Base-by-base conservation (phyloP, 2,329 filamentous ascomycete genomes). In the Penicillium concentricum region DNA sequence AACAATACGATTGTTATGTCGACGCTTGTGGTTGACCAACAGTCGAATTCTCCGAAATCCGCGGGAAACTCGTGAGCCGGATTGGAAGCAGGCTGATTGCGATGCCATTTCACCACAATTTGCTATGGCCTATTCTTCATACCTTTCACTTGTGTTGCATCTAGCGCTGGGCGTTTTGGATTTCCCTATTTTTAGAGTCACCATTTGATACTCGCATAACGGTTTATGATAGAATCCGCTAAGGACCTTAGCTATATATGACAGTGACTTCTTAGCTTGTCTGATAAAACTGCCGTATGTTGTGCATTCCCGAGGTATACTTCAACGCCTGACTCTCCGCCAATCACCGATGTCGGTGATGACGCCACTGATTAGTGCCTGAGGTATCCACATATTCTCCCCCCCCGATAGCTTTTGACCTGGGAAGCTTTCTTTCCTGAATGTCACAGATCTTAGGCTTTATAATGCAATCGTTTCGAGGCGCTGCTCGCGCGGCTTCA, bases 391-490 rank as follows among this genome's bases (percentile, higher is more conserved):
- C 13, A 30, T 44, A 18, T 20, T 4, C 22, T 60, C 57, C 47
- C 52, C 47, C 51, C 48, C 28, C 35, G 37, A 46, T 43, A 51
- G 37, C 57, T 49, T 34, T 34, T 12, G 37, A 50, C 35, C 26
- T 13, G 22, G 26, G 18, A 28, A 51, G 38, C 45, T 39, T 42
- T 48, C 45, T 34, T 22, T 41, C 26, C 7, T 44, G 20, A 44
- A 28, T 51, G 43, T n/a, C 18, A 46, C 28, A 34, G 18, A n/a
- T 46, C 18, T 2, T n/a, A n/a, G 12, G 13, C 13, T 22, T 54
- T 30, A 56, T 26, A 37, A 69, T 69, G 67, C 60, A 58, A 52
- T 62, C 59, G 10, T 41, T 68, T 18, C 60, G 62, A 51, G 56
- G 61, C 8, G 55, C 58, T 24, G 43, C 61, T n/a, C 61, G 67